Percentiles rank a stretch among this genome's conserved stretches.
These are phyloP conservation scores for Penicillium sp. DNA, from an alignment of 2,329 filamentous ascomycete genomes.

Conservation along the genomic window DNA sequence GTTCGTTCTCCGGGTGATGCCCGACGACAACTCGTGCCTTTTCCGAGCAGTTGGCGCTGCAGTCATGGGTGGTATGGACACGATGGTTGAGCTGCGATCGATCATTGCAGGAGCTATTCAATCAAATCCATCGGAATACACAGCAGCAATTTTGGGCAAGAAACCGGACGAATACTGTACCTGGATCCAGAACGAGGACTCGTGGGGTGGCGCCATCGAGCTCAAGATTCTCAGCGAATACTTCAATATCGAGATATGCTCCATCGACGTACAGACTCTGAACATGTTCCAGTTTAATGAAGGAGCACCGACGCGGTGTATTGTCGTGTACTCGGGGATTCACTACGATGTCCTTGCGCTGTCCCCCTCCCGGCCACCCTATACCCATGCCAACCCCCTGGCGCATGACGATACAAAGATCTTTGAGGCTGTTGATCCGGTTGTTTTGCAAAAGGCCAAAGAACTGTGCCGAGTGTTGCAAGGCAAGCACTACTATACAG, in stretches of 20 bases:
- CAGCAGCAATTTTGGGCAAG: conserved; percentile 71
- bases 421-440: conserved; percentile 58
- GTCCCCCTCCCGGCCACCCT: conserved; percentile 59
- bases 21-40: conserved; percentile 92
- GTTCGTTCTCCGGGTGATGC: conserved; percentile 83
- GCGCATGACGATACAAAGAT: conserved; percentile 78
- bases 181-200: conserved; percentile 75
- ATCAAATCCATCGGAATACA: conserved; percentile 68
- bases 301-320: conserved; percentile 64
- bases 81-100: conserved; percentile 69
- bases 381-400: conserved; percentile 56
- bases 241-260: conserved; percentile 81
- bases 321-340: conserved; percentile 86
- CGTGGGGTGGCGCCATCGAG: conserved; percentile 92
- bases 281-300: conserved; percentile 76
- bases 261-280: conserved; percentile 71
- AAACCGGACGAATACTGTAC: conserved; percentile 72
- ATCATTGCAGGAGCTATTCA: conserved; percentile 78
- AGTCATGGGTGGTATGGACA: conserved; percentile 65
- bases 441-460: conserved; percentile 59
- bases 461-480: conserved; percentile 65
- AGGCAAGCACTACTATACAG: conserved; percentile 78
- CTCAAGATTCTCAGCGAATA: conserved; percentile 79
- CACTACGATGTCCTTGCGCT: conserved; percentile 90
- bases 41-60: conserved; percentile 85